Evolutionary conservation across 495 filamentous ascomycete genomes (phyloP).

Genomic region (Haplographium delicatum): DNA sequence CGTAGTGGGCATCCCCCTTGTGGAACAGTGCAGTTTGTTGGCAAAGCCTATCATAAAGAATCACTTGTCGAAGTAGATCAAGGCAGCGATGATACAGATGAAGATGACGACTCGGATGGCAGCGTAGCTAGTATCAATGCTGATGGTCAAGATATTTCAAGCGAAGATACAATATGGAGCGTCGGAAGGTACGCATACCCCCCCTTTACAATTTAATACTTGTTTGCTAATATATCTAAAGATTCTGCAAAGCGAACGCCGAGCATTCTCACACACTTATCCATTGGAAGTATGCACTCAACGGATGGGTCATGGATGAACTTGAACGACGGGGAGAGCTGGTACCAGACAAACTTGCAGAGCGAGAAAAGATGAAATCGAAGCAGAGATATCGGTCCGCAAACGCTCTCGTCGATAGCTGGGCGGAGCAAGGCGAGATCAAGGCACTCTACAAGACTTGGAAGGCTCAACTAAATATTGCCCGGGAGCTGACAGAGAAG

Average conservation of each 20-base stretch:
- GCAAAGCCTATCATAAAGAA: conserved; percentile 63
- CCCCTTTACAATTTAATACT: background rate
- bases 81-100: conserved; percentile 32
- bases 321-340: conserved; percentile 47
- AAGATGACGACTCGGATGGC: conserved; percentile 30
- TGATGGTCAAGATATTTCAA: conserved; percentile 7
- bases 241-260: conserved; percentile 53
- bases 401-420: conserved; percentile 50
- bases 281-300: conserved; percentile 65
- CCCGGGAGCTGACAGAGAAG: conserved; percentile 28
- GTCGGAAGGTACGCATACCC: conserved; percentile 8
- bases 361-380: conserved; percentile 46
- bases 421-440: conserved; percentile 51
- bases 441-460: conserved; percentile 55
- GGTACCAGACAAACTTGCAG: conserved; percentile 44
- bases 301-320: conserved; percentile 55
- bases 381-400: conserved; percentile 50
- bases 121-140: conserved; percentile 7
- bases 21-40: conserved; percentile 54
- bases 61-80: conserved; percentile 61
- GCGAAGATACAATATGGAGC: conserved; percentile 17
- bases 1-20: conserved; percentile 63
- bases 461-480: conserved; percentile 50
- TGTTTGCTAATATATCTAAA: conserved; percentile 1
- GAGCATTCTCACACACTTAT: conserved; percentile 54